Conservation (phyloP, 768 basidiomycete species). For the Psilocybe subaeruginosa region DNA sequence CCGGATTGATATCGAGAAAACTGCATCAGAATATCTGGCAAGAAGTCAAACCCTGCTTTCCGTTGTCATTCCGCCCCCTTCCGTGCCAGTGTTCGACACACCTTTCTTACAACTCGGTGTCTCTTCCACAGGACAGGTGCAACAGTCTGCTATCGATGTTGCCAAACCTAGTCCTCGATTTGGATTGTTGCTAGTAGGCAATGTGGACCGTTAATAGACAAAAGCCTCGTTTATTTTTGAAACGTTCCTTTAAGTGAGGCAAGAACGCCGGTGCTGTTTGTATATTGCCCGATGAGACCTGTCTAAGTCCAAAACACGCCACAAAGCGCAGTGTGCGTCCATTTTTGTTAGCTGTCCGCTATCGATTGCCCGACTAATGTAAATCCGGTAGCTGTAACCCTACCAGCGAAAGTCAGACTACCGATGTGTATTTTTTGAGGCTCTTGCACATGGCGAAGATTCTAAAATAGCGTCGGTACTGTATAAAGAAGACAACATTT, state of each 20-base stretch:
- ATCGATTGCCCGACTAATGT: background rate
- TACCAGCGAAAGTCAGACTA: background rate
- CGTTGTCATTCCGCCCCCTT: conserved; percentile 50
- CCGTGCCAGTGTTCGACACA: conserved; percentile 17
- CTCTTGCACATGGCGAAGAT: background rate
- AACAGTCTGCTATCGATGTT: conserved; percentile 61
- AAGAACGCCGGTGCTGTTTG: background rate
- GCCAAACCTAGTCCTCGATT: conserved; percentile 77
- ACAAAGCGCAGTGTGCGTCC: background rate
- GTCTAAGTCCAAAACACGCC: background rate
- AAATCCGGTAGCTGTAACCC: background rate
- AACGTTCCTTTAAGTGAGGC: background rate
- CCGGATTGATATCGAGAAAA: conserved; percentile 25
- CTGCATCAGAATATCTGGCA: conserved; percentile 47
- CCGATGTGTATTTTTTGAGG: background rate
- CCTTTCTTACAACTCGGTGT: conserved; percentile 53
- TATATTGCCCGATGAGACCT: background rate
- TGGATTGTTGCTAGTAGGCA: conserved; percentile 70
- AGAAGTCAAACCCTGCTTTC: conserved; percentile 67
- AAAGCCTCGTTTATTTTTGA: background rate
- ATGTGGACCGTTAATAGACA: conserved; percentile 26
- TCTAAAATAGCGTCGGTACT: background rate
- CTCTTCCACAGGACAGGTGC: conserved; percentile 54
- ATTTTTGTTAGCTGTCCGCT: background rate
- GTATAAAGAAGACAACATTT: background rate